Base-by-base conservation (phyloP, 495 filamentous ascomycete genomes). In the Astrocystis sublimbata region DNA sequence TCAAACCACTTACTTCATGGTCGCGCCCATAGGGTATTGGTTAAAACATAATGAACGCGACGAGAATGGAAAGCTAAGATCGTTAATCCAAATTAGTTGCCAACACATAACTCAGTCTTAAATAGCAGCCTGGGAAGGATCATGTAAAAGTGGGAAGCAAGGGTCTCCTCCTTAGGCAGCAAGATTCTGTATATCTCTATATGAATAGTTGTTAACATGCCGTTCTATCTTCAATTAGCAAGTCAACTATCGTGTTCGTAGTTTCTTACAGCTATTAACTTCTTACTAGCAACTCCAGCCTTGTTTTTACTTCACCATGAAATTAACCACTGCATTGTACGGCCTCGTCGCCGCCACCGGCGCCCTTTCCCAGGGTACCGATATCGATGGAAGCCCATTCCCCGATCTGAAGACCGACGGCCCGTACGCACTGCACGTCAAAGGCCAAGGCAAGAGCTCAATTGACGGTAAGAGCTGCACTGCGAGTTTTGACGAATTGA, bases 101-200 rank as follows among this genome's bases (percentile, higher is more conserved):
- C 52, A 42, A 42, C 36, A 31, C 2, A 42, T 28, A 55, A 8
- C 7, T 35, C 50, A 36, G 53, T 45, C 35, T 57, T 45, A 57
- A 43, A 57, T 45, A 28, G 40, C 53, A 45, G 53, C 53, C 53
- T 57, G 53, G 50, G 38, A 56, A 56, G 53, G 53, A 56, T 56
- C 53, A 31, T 45, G 24, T 23, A 33, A 57, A 57, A 45, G 38
- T 45, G 40, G 53, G 9, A 57, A 45, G 26, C 24, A 21, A 21
- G 15, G 8, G 33, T 30, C 35, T 33, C 21, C 7, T 55, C 23
- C 9, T 3, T 28, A 42, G 35, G 35, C 51, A 41, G 51, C 35
- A 42, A 23, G 17, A 55, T 40, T 55, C 12, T 15, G 50, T 26
- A 6, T 36, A 40, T 33, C 53, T 57, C 26, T 57, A 57, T 30